Evolutionary conservation across 2,329 filamentous ascomycete genomes (phyloP).

Genomic region (Colletotrichum plurivorum): DNA sequence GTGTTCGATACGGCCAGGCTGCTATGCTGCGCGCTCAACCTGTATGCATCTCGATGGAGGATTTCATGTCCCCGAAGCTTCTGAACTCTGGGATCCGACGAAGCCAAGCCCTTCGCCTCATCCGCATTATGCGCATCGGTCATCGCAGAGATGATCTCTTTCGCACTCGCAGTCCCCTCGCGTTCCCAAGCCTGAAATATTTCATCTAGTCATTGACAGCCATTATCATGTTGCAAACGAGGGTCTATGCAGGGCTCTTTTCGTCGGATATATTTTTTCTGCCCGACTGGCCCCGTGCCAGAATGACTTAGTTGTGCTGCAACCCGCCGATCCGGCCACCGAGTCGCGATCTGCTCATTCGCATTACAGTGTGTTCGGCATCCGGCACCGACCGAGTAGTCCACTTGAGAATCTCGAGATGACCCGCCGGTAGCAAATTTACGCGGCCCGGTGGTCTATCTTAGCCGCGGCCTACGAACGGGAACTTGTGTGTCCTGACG

Average conservation of each 20-base stretch:
- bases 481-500: slow-evolving; percentile 6
- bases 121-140: neutral
- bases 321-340: slow-evolving; percentile 7
- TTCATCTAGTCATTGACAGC: slow-evolving; percentile 3
- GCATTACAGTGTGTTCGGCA: neutral
- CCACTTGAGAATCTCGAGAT: slow-evolving; percentile 5
- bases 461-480: neutral
- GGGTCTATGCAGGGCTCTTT: neutral
- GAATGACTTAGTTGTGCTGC: slow-evolving; percentile 5
- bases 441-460: neutral
- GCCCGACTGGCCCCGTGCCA: neutral
- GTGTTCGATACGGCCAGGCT: slow-evolving; percentile 4
- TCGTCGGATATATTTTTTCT: slow-evolving; percentile 18
- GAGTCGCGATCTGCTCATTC: neutral
- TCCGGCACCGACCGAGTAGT: neutral
- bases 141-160: neutral
- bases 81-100: slow-evolving; percentile 10
- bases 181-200: neutral
- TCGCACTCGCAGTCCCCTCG: neutral
- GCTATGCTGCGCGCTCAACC: neutral
- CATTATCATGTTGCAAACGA: neutral
- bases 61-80: neutral
- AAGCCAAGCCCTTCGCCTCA: neutral
- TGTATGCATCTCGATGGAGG: slow-evolving; percentile 15
- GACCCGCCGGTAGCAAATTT: neutral